These are phyloP conservation scores for Leccinum variicolor DNA, from an alignment of 768 basidiomycete species.

Conservation along the genomic window DNA sequence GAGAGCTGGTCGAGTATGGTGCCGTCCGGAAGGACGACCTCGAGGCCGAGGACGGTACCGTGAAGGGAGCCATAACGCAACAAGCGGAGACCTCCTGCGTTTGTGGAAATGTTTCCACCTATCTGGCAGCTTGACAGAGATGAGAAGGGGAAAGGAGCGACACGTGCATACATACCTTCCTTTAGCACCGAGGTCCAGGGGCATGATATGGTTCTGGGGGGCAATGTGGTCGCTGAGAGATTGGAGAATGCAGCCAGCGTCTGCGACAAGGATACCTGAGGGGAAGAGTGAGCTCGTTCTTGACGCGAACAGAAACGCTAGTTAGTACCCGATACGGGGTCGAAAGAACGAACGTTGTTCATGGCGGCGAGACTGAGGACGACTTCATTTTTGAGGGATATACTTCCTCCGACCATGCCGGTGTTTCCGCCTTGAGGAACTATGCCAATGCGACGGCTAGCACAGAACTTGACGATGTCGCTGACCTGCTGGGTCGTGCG, in stretches of 20 bases:
- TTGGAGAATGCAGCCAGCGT: constrained; percentile 94
- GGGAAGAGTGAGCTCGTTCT: constrained; percentile 1
- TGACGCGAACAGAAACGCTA: not conserved
- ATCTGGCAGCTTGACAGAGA: constrained; percentile 77
- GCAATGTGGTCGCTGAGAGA: constrained; percentile 82
- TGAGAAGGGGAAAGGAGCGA: constrained; percentile 1
- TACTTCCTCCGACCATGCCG: constrained; percentile 93
- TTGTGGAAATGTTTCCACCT: constrained; percentile 95
- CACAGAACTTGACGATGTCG: constrained; percentile 84
- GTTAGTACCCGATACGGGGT: constrained; percentile 70
- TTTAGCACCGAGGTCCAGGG: constrained; percentile 92
- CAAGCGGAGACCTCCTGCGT: constrained; percentile 94
- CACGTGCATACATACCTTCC: constrained; percentile 61
- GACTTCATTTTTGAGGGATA: constrained; percentile 85
- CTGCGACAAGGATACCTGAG: constrained; percentile 83
- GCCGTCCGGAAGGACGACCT: constrained; percentile 93
- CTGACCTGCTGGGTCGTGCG: constrained; percentile 86
- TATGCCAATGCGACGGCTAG: constrained; percentile 75
- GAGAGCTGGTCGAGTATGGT: constrained; percentile 86
- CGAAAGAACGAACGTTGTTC: constrained; percentile 78
- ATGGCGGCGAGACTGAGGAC: constrained; percentile 82
- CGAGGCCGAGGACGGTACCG: constrained; percentile 91
- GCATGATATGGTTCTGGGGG: constrained; percentile 92
- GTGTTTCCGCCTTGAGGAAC: constrained; percentile 99
- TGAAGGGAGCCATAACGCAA: constrained; percentile 94